phyloP scores from a whole-genome alignment of 768 basidiomycete genomes.

The Candolleomyces aberdarensis region DNA sequence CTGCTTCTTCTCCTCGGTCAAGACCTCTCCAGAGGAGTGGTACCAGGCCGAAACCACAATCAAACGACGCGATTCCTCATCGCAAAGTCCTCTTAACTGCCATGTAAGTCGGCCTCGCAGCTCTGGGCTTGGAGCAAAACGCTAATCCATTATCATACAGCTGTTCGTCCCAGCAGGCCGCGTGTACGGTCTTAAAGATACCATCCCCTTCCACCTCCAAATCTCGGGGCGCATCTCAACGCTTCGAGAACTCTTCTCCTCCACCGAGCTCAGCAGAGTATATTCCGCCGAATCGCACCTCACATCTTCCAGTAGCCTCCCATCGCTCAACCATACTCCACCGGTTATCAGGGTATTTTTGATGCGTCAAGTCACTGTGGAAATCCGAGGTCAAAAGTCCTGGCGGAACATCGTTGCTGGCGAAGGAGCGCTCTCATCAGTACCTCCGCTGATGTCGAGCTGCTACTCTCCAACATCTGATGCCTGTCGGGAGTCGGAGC shows the following conservation, averaged over 20 bases:
- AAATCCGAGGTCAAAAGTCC: conserved; percentile 30
- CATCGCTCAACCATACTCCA: conserved; percentile 8
- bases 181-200: conserved; percentile 51
- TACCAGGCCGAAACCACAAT: conserved; percentile 44
- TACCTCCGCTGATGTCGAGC: conserved; percentile 33
- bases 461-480: conserved; percentile 17
- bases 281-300: conserved; percentile 18
- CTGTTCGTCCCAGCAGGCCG: conserved; percentile 57
- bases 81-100: conserved; percentile 39
- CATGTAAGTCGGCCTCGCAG: conserved; percentile 39
- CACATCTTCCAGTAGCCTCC: conserved; percentile 12
- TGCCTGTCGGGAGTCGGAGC: conserved; percentile 25
- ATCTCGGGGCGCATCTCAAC: conserved; percentile 45
- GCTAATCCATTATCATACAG: conserved; percentile 27
- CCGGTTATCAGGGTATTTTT: conserved; percentile 47
- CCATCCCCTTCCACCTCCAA: conserved; percentile 66
- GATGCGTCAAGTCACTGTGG: conserved; percentile 45
- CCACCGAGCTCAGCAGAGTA: conserved; percentile 7
- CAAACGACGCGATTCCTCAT: conserved; percentile 30
- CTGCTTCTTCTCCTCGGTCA: conserved; percentile 55
- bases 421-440: conserved; percentile 46
- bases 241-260: conserved; percentile 42
- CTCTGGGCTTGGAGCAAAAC: neutral
- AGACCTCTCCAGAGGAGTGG: conserved; percentile 68
- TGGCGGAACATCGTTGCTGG: conserved; percentile 42